A percentile compares a stretch with the other conserved stretches of the same genome.
phyloP scores from a whole-genome alignment of 352 stramenopile genomes.

The Phytophthora ohioensis region DNA sequence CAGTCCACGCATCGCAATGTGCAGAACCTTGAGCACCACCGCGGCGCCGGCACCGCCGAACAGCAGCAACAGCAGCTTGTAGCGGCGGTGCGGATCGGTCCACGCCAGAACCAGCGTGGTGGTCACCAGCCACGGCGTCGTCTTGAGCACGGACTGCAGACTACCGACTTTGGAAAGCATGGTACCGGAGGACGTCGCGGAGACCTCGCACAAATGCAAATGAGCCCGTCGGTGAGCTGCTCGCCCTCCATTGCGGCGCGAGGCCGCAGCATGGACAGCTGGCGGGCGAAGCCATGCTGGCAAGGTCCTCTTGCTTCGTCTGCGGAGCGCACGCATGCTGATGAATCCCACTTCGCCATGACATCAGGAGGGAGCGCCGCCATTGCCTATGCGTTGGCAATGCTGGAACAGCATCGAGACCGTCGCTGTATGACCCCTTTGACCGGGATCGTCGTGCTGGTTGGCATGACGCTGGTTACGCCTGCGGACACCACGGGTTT shows the following conservation, averaged over 20 bases:
- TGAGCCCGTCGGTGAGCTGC: slow-evolving; percentile 15
- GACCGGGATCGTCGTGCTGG: neutral
- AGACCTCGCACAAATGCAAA: slow-evolving; percentile 25
- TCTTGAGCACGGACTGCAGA: slow-evolving; percentile 14
- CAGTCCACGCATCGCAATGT: slow-evolving; percentile 33
- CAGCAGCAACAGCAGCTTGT: slow-evolving; percentile 25
- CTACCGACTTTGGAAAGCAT: slow-evolving; percentile 26
- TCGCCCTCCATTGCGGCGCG: slow-evolving; percentile 5
- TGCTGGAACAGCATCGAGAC: neutral
- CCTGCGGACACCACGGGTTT: neutral
- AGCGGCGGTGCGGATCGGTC: slow-evolving; percentile 23
- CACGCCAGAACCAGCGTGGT: slow-evolving; percentile 23
- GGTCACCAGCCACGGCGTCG: slow-evolving; percentile 20
- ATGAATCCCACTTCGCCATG: slow-evolving; percentile 21
- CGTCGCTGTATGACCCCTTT: slow-evolving; percentile 6
- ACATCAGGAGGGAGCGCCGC: slow-evolving; percentile 4
- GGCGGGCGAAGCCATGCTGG: slow-evolving; percentile 33
- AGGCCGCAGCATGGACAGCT: slow-evolving; percentile 19
- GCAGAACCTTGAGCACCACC: slow-evolving; percentile 33
- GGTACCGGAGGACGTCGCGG: slow-evolving; percentile 5
- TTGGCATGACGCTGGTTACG: neutral
- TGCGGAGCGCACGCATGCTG: slow-evolving; percentile 35
- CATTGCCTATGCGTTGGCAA: slow-evolving; percentile 2
- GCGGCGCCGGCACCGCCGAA: slow-evolving; percentile 18
- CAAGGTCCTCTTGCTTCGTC: slow-evolving; percentile 31